Conservation (phyloP, 2,329 filamentous ascomycete species). For the Ilyonectria destructans region DNA sequence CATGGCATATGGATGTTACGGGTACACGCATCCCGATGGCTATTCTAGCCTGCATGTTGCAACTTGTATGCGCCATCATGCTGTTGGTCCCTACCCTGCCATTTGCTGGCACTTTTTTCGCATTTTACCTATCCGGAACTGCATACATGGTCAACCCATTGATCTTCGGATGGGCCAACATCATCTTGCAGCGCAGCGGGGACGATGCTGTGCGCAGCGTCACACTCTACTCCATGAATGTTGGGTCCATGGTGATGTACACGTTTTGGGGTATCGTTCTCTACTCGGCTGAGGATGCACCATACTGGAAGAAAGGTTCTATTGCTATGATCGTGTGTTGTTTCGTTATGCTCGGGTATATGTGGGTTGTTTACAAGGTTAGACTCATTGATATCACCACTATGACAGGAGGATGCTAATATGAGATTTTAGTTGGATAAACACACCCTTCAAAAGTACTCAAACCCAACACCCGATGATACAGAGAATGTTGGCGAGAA, state of each 20-base stretch:
- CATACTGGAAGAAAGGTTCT: slow-evolving; percentile 57
- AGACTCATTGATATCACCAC: too few relatives aligned
- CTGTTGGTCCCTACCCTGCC: slow-evolving; percentile 42
- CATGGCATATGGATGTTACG: slow-evolving; percentile 43
- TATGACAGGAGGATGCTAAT: too few relatives aligned
- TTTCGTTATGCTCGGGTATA: slow-evolving; percentile 39
- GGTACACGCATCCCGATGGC: slow-evolving; percentile 39
- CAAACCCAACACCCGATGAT: too few relatives aligned
- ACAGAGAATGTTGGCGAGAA: too few relatives aligned
- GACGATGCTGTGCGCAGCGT: slow-evolving; percentile 61
- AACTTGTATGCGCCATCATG: slow-evolving; percentile 39
- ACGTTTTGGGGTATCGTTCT: slow-evolving; percentile 63
- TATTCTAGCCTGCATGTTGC: slow-evolving; percentile 31
- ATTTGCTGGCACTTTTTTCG: slow-evolving; percentile 40
- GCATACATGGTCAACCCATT: slow-evolving; percentile 49
- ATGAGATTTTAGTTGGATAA: too few relatives aligned
- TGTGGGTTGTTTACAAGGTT: slow-evolving; percentile 34
- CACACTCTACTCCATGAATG: slow-evolving; percentile 60
- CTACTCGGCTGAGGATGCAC: slow-evolving; percentile 60
- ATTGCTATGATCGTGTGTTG: slow-evolving; percentile 45
- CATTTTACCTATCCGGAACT: slow-evolving; percentile 45
- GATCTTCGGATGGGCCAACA: slow-evolving; percentile 48
- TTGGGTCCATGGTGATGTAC: slow-evolving; percentile 57
- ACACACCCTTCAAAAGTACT: too few relatives aligned
- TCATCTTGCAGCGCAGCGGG: slow-evolving; percentile 41